Base-by-base conservation (phyloP, 2,329 filamentous ascomycete genomes). In the Colletotrichum sp. region DNA sequence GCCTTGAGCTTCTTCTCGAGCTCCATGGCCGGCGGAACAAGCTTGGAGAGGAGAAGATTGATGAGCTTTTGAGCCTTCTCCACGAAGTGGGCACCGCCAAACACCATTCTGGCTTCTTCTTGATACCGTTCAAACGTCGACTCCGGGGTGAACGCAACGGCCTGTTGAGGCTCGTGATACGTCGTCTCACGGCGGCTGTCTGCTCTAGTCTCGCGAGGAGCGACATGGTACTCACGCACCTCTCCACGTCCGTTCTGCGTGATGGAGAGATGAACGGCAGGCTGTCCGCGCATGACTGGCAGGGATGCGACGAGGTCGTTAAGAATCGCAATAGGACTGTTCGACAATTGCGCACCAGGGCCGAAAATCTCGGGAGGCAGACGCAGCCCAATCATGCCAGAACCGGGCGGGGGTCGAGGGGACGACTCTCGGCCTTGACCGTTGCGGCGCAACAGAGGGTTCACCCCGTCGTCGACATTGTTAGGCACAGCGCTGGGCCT, bases 101-200 rank as follows among this genome's bases (percentile, higher is more conserved):
- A 99, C 1, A 99, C 89, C 83, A 99, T 93, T 78, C 94, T 93
- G 10, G 96, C 93, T 84, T 99, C 98, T 81, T 98, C 95, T 81
- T 95, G 92, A 93, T 98, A 99, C 77, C 97, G 93, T 69, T 90
- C 89, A 71, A 90, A 88, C 2, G 97, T 99, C 10, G 91, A 89
- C 49, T 92, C 91, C 10, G 95, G 89, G 24, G 89, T 87, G 83
- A 99, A 99, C 4, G 92, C 88, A 30, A 96, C 93, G 15, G 95
- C 94, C 79, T 94, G 93, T n/a, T 91, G 88, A 15, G 94, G 94
- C 73, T 95, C 93, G 80, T 90, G 85, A 78, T 87, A 83, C 49
- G 85, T 79, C 21, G 78, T 79, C 26, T 90, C 89, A 15, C 89
- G 87, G 28, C 90, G 88, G 52, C 84, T 83, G 24, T 91, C 90